Evolutionary conservation across 208 protist genomes (phyloP), one percentile per base, ranked within the genome.

Genomic region (Acanthamoeba healyi): DNA sequence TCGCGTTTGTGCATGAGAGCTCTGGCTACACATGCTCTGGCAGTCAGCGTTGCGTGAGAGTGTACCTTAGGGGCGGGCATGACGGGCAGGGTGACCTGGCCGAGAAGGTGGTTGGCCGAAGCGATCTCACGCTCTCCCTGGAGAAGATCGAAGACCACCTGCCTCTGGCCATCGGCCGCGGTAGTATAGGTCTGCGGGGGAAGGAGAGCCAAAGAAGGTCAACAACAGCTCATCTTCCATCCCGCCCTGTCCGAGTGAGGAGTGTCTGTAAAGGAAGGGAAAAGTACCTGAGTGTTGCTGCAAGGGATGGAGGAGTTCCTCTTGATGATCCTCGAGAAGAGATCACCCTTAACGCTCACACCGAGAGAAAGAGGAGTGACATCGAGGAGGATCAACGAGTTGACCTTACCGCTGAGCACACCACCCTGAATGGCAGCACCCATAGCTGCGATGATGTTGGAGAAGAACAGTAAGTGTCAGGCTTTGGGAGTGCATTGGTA

Each of bases 321-420:
- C n/a, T 95, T 36, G 49, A 97, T 97, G 24, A 97, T 91, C 6
- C 29, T 12, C 1, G 94, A 95, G 56, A 97, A 95, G 56, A 96
- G 29, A 29, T 94, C 95, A 10, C 96, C 96, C 44, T 79, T 32
- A 3, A 93, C 95, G 92, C 96, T 95, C 88, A 97, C 94, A 58
- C 96, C 96, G 1, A 97, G 94, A 34, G 95, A 94, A 3, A 97
- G 95, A n/a, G 96, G 96, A 0, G 96, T 96, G 34, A 97, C 95
- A 65, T 97, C 97, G 1, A 97, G 72, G 19, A 97, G 38, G 32
- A 97, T 87, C 17, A 96, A 32, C 2, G 65, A 49, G 32, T 67
- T 88, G 70, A 63, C 56, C 42, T 67, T 94, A 2, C 49, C 46
- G 81, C 40, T 58, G 32, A 96, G 36, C 54, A 89, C 36, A 26